Evolutionary conservation across 1,139 yeast genomes (phyloP), one percentile per base, ranked within the genome.

Genomic region (Geotrichum fermentans): DNA sequence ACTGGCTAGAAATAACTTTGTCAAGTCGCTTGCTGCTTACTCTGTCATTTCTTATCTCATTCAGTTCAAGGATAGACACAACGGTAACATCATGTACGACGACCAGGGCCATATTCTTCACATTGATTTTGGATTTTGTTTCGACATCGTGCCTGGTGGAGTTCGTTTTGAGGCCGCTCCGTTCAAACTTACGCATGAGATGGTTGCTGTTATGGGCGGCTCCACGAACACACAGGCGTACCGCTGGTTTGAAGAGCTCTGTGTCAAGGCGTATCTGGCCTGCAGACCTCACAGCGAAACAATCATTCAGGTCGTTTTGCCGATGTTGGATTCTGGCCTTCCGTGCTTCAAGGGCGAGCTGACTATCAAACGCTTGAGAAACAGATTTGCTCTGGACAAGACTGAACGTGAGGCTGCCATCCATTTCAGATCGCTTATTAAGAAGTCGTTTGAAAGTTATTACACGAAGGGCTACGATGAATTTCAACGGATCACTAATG

Each of bases 121-220:
- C 67, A 87, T 94, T 68, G 99, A 94, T 71, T 94, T 94, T 71
- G 98, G 99, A 3, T 92, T 94, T 74, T 90, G 97, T 62, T 94
- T 94, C 67, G 98, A 94, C 69, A 92, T 94, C 69, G 97, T 88
- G 34, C 99, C 99, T 3, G 99, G 99, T 56, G 98, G 98, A 33
- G 97, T 94, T 50, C 87, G 83, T 61, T 94, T 94, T 65, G 99
- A 94, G 64, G 95, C 89, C 16, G 96, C 96, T 1, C 98, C 98
- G 14, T 94, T 94, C 74, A 94, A 94, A 65, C 77, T 94, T 58
- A 92, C 98, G 4, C 87, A 84, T 60, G 99, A 94, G 63, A 94
- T 94, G 98, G 84, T 94, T 17, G 77, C 81, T 63, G 97, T 94
- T 1, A 80, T 94, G 81, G 98, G 98, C 18, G 98, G 98, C 0